Evolutionary conservation across 305 asterid species (phyloP), one percentile per base, ranked within the genome.

Genomic region (Nicotiana rustica): DNA sequence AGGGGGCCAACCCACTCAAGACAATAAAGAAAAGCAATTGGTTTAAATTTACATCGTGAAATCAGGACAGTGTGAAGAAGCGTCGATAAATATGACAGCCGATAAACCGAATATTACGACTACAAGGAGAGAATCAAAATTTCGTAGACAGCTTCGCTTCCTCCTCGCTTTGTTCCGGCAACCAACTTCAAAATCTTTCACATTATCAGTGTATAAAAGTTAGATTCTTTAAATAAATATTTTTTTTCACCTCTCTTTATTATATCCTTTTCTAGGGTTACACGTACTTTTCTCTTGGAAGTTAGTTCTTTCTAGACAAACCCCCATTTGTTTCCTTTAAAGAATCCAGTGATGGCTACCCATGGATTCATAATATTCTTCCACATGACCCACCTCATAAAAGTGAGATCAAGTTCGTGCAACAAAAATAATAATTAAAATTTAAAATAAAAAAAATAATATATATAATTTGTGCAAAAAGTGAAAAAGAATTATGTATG

Each of bases 291-390:
- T 81, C 4, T 15, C 12, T 41, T 41, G 12, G 49, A 41, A 8
- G 14, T 3, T 44, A n/a, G 35, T 61, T 8, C 64, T 31, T 47
- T 35, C 76, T 61, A 0, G 33, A 55, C 21, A 52, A 71, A 75
- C 9, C 4, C 10, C 33, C 10, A 36, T 29, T 9, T 36, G 35
- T 61, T 71, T 12, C 21, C 13, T 38, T 17, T 70, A n/a, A 44
- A 57, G 56, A 31, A 65, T 65, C 62, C 44, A 60, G 21, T 77
- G 31, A 60, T 13, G 59, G 68, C 2, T 44, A 56, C 8, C 31
- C 41, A 19, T 14, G 44, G 62, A 44, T 59, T 77, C 83, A 82
- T 60, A 49, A 82, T 69, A 85, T 85, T 85, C 73, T 78, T 47
- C 52, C 80, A 75, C 33, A 60, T 61, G 81, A 60, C 70, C 77